Evolutionary conservation across 2,329 filamentous ascomycete genomes (phyloP).

Genomic region (Colletotrichum higginsianum): DNA sequence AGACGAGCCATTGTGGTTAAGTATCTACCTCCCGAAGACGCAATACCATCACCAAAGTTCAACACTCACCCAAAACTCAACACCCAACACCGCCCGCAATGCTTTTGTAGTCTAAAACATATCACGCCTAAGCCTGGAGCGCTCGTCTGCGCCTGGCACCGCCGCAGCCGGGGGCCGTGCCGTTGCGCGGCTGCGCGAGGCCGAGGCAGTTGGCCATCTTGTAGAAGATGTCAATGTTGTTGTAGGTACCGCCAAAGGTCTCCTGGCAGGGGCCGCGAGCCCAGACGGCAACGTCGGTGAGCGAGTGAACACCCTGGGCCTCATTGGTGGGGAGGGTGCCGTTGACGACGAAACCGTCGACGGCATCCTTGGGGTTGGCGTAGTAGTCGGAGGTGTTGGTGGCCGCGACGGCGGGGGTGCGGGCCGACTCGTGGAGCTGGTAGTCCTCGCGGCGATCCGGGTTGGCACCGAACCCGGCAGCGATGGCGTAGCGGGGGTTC

Average conservation of each 20-base stretch:
- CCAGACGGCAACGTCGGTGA: conserved; percentile 85
- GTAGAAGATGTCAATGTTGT: conserved; percentile 82
- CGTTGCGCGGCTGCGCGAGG: conserved; percentile 53
- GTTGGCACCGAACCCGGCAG: conserved; percentile 78
- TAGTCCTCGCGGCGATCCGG: conserved; percentile 86
- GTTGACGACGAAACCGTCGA: conserved; percentile 80
- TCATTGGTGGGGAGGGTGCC: conserved; percentile 78
- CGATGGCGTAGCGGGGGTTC: conserved; percentile 87
- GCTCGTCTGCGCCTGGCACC: neutral
- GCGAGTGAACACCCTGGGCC: conserved; percentile 79
- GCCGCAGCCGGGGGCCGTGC: conserved; percentile 16
- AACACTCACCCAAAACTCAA: neutral
- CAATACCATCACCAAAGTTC: too few species aligned
- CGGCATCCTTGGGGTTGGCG: conserved; percentile 77
- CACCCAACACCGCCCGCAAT: conserved; percentile 22
- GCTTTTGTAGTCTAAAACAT: conserved; percentile 5
- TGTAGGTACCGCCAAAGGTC: conserved; percentile 79
- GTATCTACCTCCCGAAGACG: neutral
- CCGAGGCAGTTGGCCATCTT: conserved; percentile 80
- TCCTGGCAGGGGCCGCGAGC: conserved; percentile 85
- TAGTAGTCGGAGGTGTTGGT: conserved; percentile 71
- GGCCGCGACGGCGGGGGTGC: conserved; percentile 67
- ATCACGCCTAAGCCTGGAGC: conserved; percentile 10
- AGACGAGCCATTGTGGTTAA: neutral
- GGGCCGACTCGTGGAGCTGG: conserved; percentile 76